phyloP scores from a whole-genome alignment of 306 rosid genomes.

The Prunus kanzakura region DNA sequence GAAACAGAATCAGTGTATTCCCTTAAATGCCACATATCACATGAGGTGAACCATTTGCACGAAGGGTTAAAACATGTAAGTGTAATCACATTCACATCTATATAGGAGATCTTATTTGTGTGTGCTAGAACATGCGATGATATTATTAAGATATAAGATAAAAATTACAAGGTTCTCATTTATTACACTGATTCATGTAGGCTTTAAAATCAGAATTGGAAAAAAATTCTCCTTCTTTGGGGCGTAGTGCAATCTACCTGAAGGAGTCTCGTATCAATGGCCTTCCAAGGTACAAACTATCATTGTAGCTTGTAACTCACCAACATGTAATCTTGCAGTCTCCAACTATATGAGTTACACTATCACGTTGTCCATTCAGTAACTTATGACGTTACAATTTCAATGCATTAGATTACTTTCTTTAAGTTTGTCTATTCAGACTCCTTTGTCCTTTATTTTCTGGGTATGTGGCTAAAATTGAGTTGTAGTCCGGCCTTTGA shows the following conservation, averaged over 20 bases:
- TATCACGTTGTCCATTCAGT: neutral
- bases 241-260: constrained; percentile 79
- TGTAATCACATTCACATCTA: constrained; percentile 5
- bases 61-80: constrained; percentile 98
- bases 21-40: constrained; percentile 98
- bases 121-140: constrained; percentile 1
- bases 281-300: constrained; percentile 62
- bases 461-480: constrained; percentile 5
- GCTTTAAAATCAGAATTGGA: constrained; percentile 95
- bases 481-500: neutral
- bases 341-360: neutral
- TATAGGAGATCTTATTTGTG: neutral
- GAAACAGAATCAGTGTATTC: constrained; percentile 94
- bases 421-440: constrained; percentile 3
- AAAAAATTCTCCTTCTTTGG: constrained; percentile 83
- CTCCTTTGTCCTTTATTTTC: neutral
- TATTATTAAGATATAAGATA: neutral
- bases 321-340: constrained; percentile 1
- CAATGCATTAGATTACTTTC: neutral
- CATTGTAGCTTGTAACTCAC: constrained; percentile 4
- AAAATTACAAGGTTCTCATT: neutral
- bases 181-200: constrained; percentile 43
- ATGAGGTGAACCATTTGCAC: constrained; percentile 95
- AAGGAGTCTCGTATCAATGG: constrained; percentile 94
- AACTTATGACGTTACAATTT: neutral